Conservation (phyloP, 164 flowering plant species). For the Buxus sempervirens region DNA sequence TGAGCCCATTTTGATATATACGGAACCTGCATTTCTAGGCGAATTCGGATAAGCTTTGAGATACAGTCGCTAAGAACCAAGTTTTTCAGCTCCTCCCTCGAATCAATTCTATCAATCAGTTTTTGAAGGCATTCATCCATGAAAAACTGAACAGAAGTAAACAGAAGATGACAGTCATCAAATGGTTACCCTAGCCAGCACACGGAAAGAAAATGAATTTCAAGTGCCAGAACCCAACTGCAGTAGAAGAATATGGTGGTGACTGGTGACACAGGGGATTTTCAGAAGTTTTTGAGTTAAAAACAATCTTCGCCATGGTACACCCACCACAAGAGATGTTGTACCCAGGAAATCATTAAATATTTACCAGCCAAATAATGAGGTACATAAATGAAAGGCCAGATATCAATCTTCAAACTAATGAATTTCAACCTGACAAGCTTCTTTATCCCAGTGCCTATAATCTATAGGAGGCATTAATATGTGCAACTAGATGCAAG, state of each 20-base stretch:
- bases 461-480: too few species aligned
- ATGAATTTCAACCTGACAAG: too few species aligned
- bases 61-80: constrained; percentile 73
- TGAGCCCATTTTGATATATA: constrained; percentile 83
- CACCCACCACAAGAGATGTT: not conserved
- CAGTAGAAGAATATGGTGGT: not conserved
- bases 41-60: constrained; percentile 52
- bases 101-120: constrained; percentile 66
- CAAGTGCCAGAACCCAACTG: not conserved
- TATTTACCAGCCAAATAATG: not conserved
- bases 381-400: too few species aligned
- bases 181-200: not conserved
- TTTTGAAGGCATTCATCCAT: constrained; percentile 94
- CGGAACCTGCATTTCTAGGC: constrained; percentile 82
- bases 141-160: constrained; percentile 59
- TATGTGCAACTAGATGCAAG: too few species aligned
- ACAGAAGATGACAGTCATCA: not conserved
- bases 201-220: not conserved
- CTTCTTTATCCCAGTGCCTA: too few species aligned
- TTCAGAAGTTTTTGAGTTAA: not conserved
- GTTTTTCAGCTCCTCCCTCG: constrained; percentile 41
- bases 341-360: not conserved
- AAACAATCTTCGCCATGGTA: not conserved
- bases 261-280: not conserved
- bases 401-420: not conserved